Evolutionary conservation across 371 early-diverging fungal species (phyloP).

Genomic region (Mucor irregularis): DNA sequence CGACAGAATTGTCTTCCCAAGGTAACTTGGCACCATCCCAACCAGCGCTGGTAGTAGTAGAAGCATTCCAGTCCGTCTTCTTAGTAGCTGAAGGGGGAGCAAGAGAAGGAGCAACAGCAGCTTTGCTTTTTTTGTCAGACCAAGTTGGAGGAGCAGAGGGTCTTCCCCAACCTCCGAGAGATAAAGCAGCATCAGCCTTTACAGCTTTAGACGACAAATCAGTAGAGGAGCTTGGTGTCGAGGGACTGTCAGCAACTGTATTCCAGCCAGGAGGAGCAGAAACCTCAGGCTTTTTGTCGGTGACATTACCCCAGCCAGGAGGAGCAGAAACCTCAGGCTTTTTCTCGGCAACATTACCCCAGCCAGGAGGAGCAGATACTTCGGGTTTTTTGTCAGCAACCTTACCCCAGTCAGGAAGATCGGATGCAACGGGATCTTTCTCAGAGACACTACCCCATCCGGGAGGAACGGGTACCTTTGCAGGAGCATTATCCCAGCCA

Average conservation of each 20-base stretch:
- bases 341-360: neutral
- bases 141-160: too few species aligned
- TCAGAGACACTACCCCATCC: neutral
- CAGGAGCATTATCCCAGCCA: too few species aligned
- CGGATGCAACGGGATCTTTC: neutral
- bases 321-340: neutral
- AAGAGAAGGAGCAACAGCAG: neutral
- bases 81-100: neutral
- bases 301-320: neutral
- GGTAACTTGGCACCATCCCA: constrained; percentile 8
- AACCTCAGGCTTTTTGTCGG: neutral
- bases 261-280: neutral
- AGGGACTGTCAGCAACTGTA: too few species aligned
- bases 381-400: neutral
- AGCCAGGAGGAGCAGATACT: neutral
- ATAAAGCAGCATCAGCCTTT: neutral
- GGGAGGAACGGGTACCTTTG: neutral
- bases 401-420: neutral
- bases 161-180: neutral
- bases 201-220: too few species aligned
- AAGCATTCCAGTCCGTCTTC: neutral
- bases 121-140: too few species aligned
- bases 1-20: constrained; percentile 8
- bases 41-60: neutral
- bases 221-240: too few species aligned